Base-by-base conservation (phyloP, 331 rosid species). In the Rhamnella rubrinervis region DNA sequence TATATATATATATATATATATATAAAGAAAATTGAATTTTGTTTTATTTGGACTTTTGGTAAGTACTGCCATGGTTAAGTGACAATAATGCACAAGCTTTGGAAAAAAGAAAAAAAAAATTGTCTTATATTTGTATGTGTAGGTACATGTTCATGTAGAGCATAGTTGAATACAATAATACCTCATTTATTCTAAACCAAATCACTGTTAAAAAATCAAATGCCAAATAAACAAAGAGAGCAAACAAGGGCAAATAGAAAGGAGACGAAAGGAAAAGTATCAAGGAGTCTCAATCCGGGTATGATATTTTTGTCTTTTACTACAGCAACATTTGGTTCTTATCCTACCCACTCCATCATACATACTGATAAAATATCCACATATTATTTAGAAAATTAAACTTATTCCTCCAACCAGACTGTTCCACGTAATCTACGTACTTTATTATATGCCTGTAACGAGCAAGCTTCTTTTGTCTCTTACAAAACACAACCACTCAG, bases 301-400 rank as follows among this genome's bases (percentile, higher is more conserved):
- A 20, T 40, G 46, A 72, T 55, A 17, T 18, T 63, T 63, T 63
- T 72, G 69, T 23, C 1, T 20, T 31, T 61, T 11, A 77, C 74
- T 70, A 51, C 1, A 0, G 52, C 44, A 18, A 60, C 46, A 71
- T 59, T 11, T 57, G 56, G 63, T 19, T 61, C 68, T 71, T 65
- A 66, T 57, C 56, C 77, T 66, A 63, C 71, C 80, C 70, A 79
- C 84, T 63, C 80, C 66, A 75, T 78, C 8, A 65, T 44, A 41
- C 50, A 56, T 55, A 69, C 17, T 70, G 35, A 31, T 5, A 53
- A 5, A 18, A 18, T 16, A 53, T 0, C 19, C 58, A 19, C 26
- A 53, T 6, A 5, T 7, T 5, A 6, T 62, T 69, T 67, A 44
- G 58, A 59, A 31, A 31, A 4, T 19, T 12, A 2, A 31, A 8